Evolutionary conservation across 768 basidiomycete species (phyloP), one percentile per base, ranked within the genome.

Genomic region (Termitomyces sp.): DNA sequence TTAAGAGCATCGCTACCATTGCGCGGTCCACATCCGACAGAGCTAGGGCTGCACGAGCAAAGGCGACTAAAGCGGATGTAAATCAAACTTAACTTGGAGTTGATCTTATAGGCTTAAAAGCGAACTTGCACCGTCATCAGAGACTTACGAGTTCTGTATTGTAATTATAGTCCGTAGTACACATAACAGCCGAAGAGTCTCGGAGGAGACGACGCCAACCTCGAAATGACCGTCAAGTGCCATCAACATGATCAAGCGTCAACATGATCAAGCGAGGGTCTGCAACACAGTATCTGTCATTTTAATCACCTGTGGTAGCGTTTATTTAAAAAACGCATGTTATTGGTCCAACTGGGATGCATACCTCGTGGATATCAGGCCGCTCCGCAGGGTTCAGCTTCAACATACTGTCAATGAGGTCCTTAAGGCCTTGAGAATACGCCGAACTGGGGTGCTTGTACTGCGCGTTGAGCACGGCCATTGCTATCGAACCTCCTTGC

Each of bases 401-500:
- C 52, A 98, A 73, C 89, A 92, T 91, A 48, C 76, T 77, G 70
- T 95, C 90, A 57, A 99, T 91, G 50, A 99, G 76, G 52, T 87
- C 81, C 67, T 82, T 86, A 59, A 96, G 74, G 5, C 89, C 91
- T 67, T 93, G 85, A 14, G 91, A 92, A 71, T 95, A 97, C n/a
- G 82, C 84, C 3, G 89, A 91, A 56, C 75, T 78, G 0, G 95
- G 95, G 66, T 98, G 94, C 66, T 88, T 88, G 74, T 95, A 99
- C 64, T 91, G 87, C 0, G 94, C 96, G 64, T 91, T 94, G 61
- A 95, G 77, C 51, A 97, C 96, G 0, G 96, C 95, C 95, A 99
- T 96, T 1, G 95, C 95, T 68, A 98, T 94, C 48, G 93, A 95
- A 13, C 93, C 93, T 38, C 96, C 96, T 70, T 97, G 95, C 65